Conservation (phyloP, 495 filamentous ascomycete genomes). For the Hypoxylon trugodes region DNA sequence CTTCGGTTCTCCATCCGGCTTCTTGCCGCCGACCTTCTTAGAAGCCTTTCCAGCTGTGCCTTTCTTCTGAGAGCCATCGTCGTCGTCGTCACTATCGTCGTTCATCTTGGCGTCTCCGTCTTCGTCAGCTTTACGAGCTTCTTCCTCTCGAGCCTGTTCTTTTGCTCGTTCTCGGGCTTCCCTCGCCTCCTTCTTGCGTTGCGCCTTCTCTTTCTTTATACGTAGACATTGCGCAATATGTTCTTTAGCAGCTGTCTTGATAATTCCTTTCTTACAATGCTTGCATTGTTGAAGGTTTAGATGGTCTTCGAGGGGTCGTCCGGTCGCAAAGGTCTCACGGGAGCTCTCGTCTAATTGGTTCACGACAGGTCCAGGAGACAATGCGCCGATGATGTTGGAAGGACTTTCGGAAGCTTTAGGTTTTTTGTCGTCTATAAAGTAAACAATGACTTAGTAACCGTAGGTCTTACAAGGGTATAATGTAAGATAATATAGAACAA, state of each 20-base stretch:
- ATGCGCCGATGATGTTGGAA: conserved; percentile 55
- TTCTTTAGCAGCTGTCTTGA: conserved; percentile 65
- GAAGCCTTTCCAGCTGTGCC: conserved; percentile 61
- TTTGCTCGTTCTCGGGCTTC: conserved; percentile 76
- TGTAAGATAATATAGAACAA: background rate
- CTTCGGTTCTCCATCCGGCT: conserved; percentile 72
- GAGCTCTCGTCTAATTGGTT: conserved; percentile 77
- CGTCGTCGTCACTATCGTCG: conserved; percentile 84
- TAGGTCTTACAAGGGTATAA: background rate
- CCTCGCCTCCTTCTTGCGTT: conserved; percentile 80
- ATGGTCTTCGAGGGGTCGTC: conserved; percentile 73
- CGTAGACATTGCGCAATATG: conserved; percentile 76
- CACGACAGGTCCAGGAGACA: conserved; percentile 64
- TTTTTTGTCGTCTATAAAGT: conserved; percentile 55
- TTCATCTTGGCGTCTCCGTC: conserved; percentile 72
- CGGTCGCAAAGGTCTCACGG: conserved; percentile 74
- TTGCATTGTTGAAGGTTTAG: conserved; percentile 79
- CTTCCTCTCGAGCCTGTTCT: conserved; percentile 63
- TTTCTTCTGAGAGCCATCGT: conserved; percentile 58
- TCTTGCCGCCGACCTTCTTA: conserved; percentile 76
- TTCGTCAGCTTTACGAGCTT: conserved; percentile 64
- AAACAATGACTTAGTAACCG: background rate
- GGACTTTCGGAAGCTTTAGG: conserved; percentile 48
- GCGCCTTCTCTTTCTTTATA: conserved; percentile 77
- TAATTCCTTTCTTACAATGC: conserved; percentile 78